Conservation (phyloP, 345 rosid genomes). For the Salix caprea region DNA sequence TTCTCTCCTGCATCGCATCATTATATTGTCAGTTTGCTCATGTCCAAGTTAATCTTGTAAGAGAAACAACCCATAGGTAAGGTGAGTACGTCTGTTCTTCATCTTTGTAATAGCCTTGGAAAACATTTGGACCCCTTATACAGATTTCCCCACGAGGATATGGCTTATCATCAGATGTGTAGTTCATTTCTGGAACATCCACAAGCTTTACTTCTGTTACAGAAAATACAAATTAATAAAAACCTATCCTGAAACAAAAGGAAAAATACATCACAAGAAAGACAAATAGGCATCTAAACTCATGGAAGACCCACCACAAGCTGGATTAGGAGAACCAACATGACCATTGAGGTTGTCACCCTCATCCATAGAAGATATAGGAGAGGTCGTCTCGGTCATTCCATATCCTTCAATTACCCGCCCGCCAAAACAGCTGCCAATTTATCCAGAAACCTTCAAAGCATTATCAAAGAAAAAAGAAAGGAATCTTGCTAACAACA, state of each 20-base stretch:
- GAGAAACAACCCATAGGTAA: slow-evolving; percentile 4
- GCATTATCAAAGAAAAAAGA: not conserved
- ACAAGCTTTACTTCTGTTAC: slow-evolving; percentile 86
- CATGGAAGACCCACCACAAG: slow-evolving; percentile 67
- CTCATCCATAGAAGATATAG: slow-evolving; percentile 50
- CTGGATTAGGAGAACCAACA: slow-evolving; percentile 92
- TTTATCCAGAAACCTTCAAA: not conserved
- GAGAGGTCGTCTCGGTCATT: slow-evolving; percentile 73
- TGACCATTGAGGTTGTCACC: slow-evolving; percentile 72
- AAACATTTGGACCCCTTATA: slow-evolving; percentile 85
- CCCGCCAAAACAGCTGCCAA: slow-evolving; percentile 79
- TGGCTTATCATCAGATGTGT: slow-evolving; percentile 80
- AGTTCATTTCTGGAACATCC: slow-evolving; percentile 95
- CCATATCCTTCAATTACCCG: slow-evolving; percentile 64
- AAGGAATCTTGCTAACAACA: not conserved
- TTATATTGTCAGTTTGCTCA: slow-evolving; percentile 6
- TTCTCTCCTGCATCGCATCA: slow-evolving; percentile 61
- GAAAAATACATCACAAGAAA: not conserved
- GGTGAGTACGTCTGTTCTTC: slow-evolving; percentile 77
- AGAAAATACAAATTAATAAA: not conserved
- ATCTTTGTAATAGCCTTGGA: slow-evolving; percentile 83
- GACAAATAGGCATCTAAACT: not conserved
- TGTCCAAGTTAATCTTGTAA: slow-evolving; percentile 2
- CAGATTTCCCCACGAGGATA: slow-evolving; percentile 97
- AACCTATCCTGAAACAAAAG: slow-evolving; percentile 2